A percentile compares a stretch with the other conserved stretches of the same genome.
Evolutionary conservation across 2,329 filamentous ascomycete species (phyloP).

Genomic region (Drechslerella stenobrocha): DNA sequence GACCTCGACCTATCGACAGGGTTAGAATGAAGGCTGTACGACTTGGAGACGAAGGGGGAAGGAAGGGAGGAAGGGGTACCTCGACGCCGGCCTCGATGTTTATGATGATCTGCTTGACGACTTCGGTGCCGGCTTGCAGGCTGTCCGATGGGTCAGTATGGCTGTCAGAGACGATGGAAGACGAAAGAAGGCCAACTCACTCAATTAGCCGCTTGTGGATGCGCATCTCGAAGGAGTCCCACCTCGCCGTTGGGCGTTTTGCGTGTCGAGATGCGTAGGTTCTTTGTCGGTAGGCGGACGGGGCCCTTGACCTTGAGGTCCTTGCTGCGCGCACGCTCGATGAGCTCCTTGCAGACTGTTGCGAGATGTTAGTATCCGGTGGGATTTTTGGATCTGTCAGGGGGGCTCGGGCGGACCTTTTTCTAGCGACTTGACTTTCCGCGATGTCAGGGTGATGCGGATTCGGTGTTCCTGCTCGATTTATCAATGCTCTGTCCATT

Average conservation of each 20-base stretch:
- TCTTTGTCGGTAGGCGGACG: conserved; percentile 96
- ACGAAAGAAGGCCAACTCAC: conserved; percentile 60
- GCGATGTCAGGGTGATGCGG: conserved; percentile 94
- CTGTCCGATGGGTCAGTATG: conserved; percentile 56
- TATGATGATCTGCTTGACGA: conserved; percentile 95
- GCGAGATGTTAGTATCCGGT: too few species aligned
- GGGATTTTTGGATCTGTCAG: too few species aligned
- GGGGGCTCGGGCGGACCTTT: conserved; percentile 60
- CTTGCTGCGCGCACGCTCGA: conserved; percentile 98
- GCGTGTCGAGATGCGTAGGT: conserved; percentile 92
- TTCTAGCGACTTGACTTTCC: conserved; percentile 94
- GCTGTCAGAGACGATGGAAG: not conserved
- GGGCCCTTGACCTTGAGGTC: conserved; percentile 97
- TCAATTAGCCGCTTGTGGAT: conserved; percentile 99
- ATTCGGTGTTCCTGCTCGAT: conserved; percentile 70
- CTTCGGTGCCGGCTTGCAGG: conserved; percentile 95
- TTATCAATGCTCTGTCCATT: conserved; percentile 1
- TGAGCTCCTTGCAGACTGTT: conserved; percentile 86
- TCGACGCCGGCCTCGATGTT: conserved; percentile 93
- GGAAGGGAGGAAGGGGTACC: conserved; percentile 51
- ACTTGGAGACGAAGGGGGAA: too few species aligned
- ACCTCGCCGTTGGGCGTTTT: conserved; percentile 99
- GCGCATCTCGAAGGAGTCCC: conserved; percentile 98
- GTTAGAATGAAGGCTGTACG: conserved; percentile 10
- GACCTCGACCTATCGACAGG: conserved; percentile 68